Evolutionary conservation across 2,329 filamentous ascomycete genomes (phyloP), one percentile per base, ranked within the genome.

Genomic region (Sporothrix brunneoviolacea): DNA sequence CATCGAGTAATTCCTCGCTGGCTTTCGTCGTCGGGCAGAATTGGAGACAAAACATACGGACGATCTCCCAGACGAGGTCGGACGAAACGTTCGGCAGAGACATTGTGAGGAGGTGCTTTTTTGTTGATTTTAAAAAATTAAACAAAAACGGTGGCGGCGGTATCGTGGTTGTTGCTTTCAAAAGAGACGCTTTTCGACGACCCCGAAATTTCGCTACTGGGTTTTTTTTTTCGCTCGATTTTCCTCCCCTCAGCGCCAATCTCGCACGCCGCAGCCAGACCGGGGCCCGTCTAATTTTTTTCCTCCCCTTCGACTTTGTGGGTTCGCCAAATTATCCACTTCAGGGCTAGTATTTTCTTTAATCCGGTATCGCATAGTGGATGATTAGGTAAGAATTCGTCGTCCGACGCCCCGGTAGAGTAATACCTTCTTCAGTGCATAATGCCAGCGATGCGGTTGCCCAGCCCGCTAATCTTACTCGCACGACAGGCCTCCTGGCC

Each of bases 11-110:
- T 10, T 16, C 28, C 16, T 48, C 19, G 16, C 16, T 33, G 27
- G 10, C 30, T 43, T 32, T 30, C 10, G 22, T 33, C 22, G 9
- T 2, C 21, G 22, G 47, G 24, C 45, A 40, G 15, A 40, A 48
- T n/a, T 33, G 33, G 12, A 24, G 27, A 16, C 12, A 21, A 2
- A 5, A 90, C 90, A 73, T 84, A 96, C 91, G 88, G 80, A 85
- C 84, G 72, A 94, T 76, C 82, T 91, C 86, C 91, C 91, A 97
- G 79, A 95, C 76, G 65, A 96, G 80, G 76, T 96, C 91, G 68
- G 84, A 74, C 71, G 90, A 94, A 68, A 95, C 79, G 78, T 90
- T 88, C 65, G 83, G 68, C 76, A 81, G 30, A 38, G 57, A 51
- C 57, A 59, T 80, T 72, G 71, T 81, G 77, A 33, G 39, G 19